A percentile compares a stretch with the other conserved stretches of the same genome.
phyloP scores from a whole-genome alignment of 2,329 filamentous ascomycete genomes.

The Plenodomus tracheiphilus region DNA sequence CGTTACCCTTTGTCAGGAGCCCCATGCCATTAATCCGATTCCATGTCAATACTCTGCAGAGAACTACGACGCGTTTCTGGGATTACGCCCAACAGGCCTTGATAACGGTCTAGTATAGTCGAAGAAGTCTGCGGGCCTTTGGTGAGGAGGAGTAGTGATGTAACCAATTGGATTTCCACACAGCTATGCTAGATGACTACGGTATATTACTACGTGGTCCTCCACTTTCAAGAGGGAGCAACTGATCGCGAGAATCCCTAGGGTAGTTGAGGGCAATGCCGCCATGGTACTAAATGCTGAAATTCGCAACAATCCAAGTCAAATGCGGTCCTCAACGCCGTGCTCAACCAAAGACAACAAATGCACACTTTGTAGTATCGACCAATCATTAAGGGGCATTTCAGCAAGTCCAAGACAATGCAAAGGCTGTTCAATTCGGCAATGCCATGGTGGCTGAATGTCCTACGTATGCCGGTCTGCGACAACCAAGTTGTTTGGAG shows the following conservation, averaged over 20 bases:
- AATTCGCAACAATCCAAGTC: neutral
- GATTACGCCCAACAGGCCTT: too few relatives aligned
- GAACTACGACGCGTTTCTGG: too few relatives aligned
- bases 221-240: too few relatives aligned
- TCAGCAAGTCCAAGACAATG: neutral
- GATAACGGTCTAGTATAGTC: too few relatives aligned
- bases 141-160: too few relatives aligned
- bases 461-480: conserved; percentile 29
- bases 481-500: conserved; percentile 9
- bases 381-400: conserved; percentile 2
- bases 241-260: neutral
- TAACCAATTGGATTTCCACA: too few relatives aligned
- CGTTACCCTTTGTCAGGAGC: neutral
- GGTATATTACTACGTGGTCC: too few relatives aligned
- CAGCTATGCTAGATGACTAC: too few relatives aligned
- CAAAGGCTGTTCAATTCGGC: conserved; percentile 10
- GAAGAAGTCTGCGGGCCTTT: too few relatives aligned
- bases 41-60: too few relatives aligned
- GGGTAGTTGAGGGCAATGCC: neutral
- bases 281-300: neutral
- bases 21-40: neutral
- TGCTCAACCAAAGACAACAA: neutral
- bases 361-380: neutral
- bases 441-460: conserved; percentile 18
- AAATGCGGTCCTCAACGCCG: neutral